Evolutionary conservation across 2,329 filamentous ascomycete species (phyloP).

Genomic region (Immersiporthe knoxdaviesiana): DNA sequence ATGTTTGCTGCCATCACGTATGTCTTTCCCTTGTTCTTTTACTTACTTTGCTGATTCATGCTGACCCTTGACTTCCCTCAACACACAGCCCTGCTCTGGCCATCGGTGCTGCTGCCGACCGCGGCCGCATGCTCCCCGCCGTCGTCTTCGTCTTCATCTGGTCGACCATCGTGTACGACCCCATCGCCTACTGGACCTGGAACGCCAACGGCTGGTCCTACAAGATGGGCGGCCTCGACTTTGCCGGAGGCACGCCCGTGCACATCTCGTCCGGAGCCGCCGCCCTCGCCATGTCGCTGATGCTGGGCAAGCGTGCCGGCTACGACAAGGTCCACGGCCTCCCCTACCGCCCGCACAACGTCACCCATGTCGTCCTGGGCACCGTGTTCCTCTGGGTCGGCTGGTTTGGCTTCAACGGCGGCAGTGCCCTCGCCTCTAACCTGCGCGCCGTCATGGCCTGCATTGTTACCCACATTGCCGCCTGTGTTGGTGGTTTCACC

Average conservation of each 20-base stretch:
- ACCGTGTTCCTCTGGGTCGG: constrained; percentile 86
- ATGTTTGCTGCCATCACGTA: constrained; percentile 91
- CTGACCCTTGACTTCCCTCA: too few species aligned
- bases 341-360: constrained; percentile 73
- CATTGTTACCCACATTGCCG: constrained; percentile 85
- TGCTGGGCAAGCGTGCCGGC: constrained; percentile 70
- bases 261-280: constrained; percentile 75
- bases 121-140: constrained; percentile 63
- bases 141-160: constrained; percentile 72
- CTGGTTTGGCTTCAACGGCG: constrained; percentile 97
- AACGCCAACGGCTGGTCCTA: constrained; percentile 74
- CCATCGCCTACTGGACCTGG: constrained; percentile 79
- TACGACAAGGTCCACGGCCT: constrained; percentile 64
- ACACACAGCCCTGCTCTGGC: constrained; percentile 57
- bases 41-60: too few species aligned
- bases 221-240: constrained; percentile 71
- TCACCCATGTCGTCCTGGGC: constrained; percentile 73
- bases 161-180: constrained; percentile 73
- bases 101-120: constrained; percentile 63
- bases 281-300: constrained; percentile 72
- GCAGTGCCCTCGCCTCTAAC: constrained; percentile 79
- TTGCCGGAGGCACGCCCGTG: constrained; percentile 75
- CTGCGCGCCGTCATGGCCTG: constrained; percentile 88
- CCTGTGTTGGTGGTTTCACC: constrained; percentile 77
- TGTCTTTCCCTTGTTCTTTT: neutral